A percentile compares a stretch with the other conserved stretches of the same genome.
phyloP scores from a whole-genome alignment of 2,329 filamentous ascomycete species.

The Dothideomycetes sp. region DNA sequence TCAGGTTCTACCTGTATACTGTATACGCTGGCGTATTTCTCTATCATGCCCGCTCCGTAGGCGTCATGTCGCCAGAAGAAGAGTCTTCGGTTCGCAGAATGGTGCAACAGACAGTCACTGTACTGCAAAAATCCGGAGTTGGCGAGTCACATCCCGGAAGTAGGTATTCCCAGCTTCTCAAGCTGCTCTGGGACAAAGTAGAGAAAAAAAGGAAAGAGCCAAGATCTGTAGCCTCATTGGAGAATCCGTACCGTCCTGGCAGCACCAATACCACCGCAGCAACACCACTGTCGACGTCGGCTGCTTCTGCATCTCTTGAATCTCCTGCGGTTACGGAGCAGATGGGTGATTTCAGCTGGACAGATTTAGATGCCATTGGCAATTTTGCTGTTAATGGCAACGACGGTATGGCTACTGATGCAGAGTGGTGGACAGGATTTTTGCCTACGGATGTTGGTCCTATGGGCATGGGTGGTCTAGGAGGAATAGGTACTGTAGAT shows the following conservation, averaged over 20 bases:
- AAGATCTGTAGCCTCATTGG: conserved; percentile 18
- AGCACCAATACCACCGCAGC: conserved; percentile 29
- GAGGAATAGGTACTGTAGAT: conserved; percentile 24
- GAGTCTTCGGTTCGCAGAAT: conserved; percentile 38
- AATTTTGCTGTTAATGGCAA: conserved; percentile 40
- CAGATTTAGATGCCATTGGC: conserved; percentile 38
- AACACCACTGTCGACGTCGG: conserved; percentile 20
- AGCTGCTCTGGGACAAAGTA: conserved; percentile 41
- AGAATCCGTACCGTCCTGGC: conserved; percentile 33
- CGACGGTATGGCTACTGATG: conserved; percentile 20
- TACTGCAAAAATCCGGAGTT: conserved; percentile 36
- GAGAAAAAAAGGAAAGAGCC: conserved; percentile 23
- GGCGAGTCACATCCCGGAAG: conserved; percentile 39
- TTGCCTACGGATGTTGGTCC: conserved; percentile 28
- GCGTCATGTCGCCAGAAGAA: conserved; percentile 39
- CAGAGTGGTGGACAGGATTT: conserved; percentile 31
- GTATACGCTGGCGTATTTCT: conserved; percentile 42
- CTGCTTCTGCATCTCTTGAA: conserved; percentile 16
- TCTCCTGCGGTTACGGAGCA: conserved; percentile 35
- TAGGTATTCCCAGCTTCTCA: conserved; percentile 38
- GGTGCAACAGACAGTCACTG: conserved; percentile 37
- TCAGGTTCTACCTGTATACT: conserved; percentile 41
- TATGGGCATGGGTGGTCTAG: conserved; percentile 22
- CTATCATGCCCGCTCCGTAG: conserved; percentile 39
- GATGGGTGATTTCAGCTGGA: conserved; percentile 43